Evolutionary conservation across 2,329 filamentous ascomycete species (phyloP).

Genomic region (Biscogniauxia sp.): DNA sequence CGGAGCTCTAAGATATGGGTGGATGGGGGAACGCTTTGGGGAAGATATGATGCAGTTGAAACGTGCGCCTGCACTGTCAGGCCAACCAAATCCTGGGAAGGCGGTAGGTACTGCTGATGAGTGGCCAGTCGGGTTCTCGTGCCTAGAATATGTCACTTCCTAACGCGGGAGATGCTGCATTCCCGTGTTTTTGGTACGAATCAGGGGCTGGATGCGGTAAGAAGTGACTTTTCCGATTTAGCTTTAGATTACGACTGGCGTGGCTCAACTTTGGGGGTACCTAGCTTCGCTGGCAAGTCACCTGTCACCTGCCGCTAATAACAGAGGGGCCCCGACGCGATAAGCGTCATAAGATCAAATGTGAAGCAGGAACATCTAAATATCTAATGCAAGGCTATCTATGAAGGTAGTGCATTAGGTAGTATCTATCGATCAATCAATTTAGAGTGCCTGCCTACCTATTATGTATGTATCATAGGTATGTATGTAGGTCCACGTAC

Average conservation of each 20-base stretch:
- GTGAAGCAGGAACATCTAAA: neutral
- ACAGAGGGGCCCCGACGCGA: neutral
- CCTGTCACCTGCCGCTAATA: neutral
- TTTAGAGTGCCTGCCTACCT: too few relatives aligned
- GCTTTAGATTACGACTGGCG: constrained; percentile 2
- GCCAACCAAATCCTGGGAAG: constrained; percentile 5
- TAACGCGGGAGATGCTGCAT: constrained; percentile 6
- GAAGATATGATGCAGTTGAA: constrained; percentile 4
- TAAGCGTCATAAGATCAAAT: neutral
- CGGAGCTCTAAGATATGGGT: neutral
- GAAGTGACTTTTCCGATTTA: constrained; percentile 11
- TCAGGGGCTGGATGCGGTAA: constrained; percentile 6
- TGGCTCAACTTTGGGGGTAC: constrained; percentile 2
- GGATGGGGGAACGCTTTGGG: neutral
- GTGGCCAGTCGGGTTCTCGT: neutral
- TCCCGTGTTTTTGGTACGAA: constrained; percentile 5
- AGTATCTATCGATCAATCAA: too few relatives aligned
- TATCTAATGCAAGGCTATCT: neutral
- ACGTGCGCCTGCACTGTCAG: constrained; percentile 5
- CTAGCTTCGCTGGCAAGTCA: neutral
- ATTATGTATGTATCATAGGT: too few relatives aligned
- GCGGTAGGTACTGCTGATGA: neutral
- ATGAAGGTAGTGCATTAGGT: too few relatives aligned
- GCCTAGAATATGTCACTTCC: neutral
- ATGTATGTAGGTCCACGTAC: too few relatives aligned